Conservation (phyloP, 768 basidiomycete species). For the Pleurotus salmoneostramineus region DNA sequence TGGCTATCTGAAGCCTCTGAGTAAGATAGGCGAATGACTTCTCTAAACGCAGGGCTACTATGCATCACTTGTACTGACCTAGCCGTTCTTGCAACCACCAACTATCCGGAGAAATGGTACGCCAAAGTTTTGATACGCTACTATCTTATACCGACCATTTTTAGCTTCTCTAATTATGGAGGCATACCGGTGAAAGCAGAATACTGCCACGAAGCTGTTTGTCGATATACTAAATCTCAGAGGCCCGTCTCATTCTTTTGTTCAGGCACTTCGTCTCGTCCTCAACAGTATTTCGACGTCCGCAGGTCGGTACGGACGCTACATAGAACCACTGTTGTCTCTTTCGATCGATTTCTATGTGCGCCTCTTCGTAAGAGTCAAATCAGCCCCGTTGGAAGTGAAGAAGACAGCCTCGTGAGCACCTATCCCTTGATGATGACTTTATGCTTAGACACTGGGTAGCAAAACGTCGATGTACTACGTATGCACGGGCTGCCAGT, state of each 20-base stretch:
- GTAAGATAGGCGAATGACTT: neutral
- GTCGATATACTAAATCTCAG: conserved; percentile 19
- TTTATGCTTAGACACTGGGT: too few species aligned
- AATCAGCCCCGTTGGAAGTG: conserved; percentile 72
- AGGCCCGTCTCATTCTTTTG: neutral
- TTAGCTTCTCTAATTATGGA: conserved; percentile 92
- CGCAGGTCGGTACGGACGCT: conserved; percentile 89
- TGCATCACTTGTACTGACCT: conserved; percentile 97
- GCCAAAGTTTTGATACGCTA: conserved; percentile 2
- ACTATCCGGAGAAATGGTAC: conserved; percentile 97
- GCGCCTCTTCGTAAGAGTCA: conserved; percentile 81
- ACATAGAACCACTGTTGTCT: conserved; percentile 84
- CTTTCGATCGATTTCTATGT: conserved; percentile 98
- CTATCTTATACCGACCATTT: neutral
- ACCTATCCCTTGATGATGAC: neutral
- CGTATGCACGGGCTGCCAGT: conserved; percentile 81
- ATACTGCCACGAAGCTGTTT: conserved; percentile 89
- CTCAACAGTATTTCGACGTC: conserved; percentile 81
- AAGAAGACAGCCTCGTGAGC: conserved; percentile 78
- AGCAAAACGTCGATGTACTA: conserved; percentile 88
- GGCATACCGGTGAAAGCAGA: conserved; percentile 89
- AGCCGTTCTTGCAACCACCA: conserved; percentile 87
- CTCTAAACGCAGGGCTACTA: conserved; percentile 54
- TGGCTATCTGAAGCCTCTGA: conserved; percentile 14
- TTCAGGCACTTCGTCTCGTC: conserved; percentile 86